Evolutionary conservation across 306 rosid genomes (phyloP).

Genomic region (Canavalia ensiformis): DNA sequence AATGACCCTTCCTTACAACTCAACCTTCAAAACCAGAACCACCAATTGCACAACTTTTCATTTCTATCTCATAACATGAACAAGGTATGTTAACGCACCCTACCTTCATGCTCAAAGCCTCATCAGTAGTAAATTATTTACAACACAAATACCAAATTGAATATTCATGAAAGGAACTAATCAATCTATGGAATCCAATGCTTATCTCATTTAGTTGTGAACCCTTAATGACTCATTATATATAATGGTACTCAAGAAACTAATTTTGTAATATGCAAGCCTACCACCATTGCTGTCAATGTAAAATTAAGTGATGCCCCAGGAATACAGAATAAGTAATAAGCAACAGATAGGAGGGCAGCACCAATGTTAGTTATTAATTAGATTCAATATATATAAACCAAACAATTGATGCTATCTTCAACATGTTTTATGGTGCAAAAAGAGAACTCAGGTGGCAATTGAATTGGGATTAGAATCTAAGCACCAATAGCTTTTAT

Average conservation of each 20-base stretch:
- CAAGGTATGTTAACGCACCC: not conserved
- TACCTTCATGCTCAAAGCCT: slow-evolving; percentile 4
- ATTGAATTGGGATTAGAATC: not conserved
- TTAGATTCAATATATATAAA: not conserved
- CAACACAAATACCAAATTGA: not conserved
- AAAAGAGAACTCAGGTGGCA: not conserved
- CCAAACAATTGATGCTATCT: not conserved
- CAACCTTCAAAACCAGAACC: not conserved
- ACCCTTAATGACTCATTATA: not conserved
- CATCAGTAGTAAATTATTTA: not conserved
- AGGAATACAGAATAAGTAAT: not conserved
- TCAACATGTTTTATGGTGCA: not conserved
- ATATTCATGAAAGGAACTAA: not conserved
- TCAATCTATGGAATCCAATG: slow-evolving; percentile 16
- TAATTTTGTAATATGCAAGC: slow-evolving; percentile 26
- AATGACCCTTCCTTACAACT: not conserved
- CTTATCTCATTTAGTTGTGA: not conserved
- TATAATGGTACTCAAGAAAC: slow-evolving; percentile 14
- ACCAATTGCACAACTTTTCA: not conserved
- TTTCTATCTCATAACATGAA: not conserved
- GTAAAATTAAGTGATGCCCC: not conserved
- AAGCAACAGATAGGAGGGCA: not conserved
- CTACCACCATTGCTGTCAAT: not conserved
- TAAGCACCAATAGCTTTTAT: slow-evolving; percentile 33
- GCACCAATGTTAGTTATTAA: not conserved